phyloP scores from a whole-genome alignment of 2,329 filamentous ascomycete species.

The Fusarium abutilonis region DNA sequence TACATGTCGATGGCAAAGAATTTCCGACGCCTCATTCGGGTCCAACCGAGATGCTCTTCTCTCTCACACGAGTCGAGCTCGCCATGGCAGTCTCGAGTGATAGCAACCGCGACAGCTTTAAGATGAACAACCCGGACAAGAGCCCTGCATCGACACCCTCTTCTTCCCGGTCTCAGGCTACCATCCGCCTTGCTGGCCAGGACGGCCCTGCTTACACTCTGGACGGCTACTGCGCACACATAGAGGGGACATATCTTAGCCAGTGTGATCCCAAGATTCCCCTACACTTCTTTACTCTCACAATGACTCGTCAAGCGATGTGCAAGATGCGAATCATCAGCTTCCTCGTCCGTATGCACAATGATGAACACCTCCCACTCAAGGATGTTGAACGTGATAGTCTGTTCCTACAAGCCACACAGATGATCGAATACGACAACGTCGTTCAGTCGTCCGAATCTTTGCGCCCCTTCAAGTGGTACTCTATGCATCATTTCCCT shows the following conservation, averaged over 20 bases:
- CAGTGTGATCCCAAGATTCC: conserved; percentile 68
- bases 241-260: conserved; percentile 65
- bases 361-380: conserved; percentile 52
- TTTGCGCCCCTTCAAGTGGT: conserved; percentile 66
- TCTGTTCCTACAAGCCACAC: conserved; percentile 64
- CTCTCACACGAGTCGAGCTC: conserved; percentile 65
- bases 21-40: conserved; percentile 59
- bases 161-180: conserved; percentile 45
- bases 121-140: conserved; percentile 45
- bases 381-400: conserved; percentile 61
- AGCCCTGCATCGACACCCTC: conserved; percentile 38
- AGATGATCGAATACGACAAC: conserved; percentile 69
- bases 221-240: conserved; percentile 63
- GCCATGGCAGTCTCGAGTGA: conserved; percentile 63
- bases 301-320: conserved; percentile 65
- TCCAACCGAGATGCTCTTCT: conserved; percentile 69
- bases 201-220: conserved; percentile 61
- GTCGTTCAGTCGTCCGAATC: conserved; percentile 62
- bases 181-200: conserved; percentile 60
- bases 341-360: conserved; percentile 62
- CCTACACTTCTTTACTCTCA: conserved; percentile 66
- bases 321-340: conserved; percentile 66
- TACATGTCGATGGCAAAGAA: conserved; percentile 67
- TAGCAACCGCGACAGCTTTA: conserved; percentile 52
- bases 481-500: conserved; percentile 67